Evolutionary conservation across 1,139 yeast species (phyloP).

Genomic region (Diutina ranongensis): DNA sequence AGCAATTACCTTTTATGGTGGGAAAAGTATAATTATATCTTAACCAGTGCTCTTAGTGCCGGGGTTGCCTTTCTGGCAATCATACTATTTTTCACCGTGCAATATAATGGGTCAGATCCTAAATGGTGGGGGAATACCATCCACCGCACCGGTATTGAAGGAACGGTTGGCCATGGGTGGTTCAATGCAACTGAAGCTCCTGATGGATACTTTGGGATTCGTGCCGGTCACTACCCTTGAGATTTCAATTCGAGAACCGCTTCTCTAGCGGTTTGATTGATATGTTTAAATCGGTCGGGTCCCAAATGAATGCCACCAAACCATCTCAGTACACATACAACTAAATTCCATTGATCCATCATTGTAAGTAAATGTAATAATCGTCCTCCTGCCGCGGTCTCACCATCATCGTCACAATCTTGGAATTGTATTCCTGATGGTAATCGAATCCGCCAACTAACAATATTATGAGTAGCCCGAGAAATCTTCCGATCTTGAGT

Average conservation of each 20-base stretch:
- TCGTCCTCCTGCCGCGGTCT: conserved; percentile 90
- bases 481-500: conserved; percentile 55
- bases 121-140: conserved; percentile 12
- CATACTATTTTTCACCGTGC: conserved; percentile 10
- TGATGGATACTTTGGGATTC: conserved; percentile 33
- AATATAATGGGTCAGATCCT: conserved; percentile 9
- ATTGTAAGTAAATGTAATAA: conserved; percentile 67
- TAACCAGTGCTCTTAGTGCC: conserved; percentile 11
- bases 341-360: conserved; percentile 78
- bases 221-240: conserved; percentile 26
- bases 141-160: conserved; percentile 9
- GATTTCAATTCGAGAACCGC: conserved; percentile 22
- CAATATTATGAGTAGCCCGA: conserved; percentile 69
- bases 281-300: conserved; percentile 89
- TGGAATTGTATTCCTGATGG: conserved; percentile 46
- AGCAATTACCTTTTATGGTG: conserved; percentile 11
- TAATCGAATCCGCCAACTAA: conserved; percentile 68
- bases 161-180: conserved; percentile 18
- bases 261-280: conserved; percentile 79
- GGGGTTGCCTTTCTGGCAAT: conserved; percentile 12
- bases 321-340: conserved; percentile 88
- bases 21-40: conserved; percentile 12
- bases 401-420: conserved; percentile 97
- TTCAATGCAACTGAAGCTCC: conserved; percentile 23
- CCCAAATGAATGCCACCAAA: conserved; percentile 89